Base-by-base conservation (phyloP, 495 filamentous ascomycete genomes). In the Podospora comata region DNA sequence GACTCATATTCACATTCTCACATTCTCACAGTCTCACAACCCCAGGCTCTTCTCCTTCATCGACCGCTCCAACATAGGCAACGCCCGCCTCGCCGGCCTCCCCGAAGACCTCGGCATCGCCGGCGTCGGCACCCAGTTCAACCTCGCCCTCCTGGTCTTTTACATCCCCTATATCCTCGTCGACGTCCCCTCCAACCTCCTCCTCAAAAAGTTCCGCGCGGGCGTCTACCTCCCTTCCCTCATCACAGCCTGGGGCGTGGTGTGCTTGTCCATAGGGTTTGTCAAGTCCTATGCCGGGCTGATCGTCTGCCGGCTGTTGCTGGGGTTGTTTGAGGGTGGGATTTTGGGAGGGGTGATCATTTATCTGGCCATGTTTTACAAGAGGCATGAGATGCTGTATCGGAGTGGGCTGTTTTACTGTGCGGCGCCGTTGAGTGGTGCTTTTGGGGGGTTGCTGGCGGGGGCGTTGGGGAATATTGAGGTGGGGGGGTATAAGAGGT, bases 401-500 rank as follows among this genome's bases (percentile, higher is more conserved):
- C 72, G 81, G 13, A 79, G 83, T 28, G 79, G 77, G 0, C 68
- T 89, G 61, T 91, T 91, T 76, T 90, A 90, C 77, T 88, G 86
- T 61, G 87, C 86, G 19, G 88, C 88, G 5, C 80, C 88, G 18
- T 74, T 90, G 13, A 83, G 79, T 68, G 88, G 88, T 18, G 88
- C 88, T 2, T 90, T 91, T 74, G 87, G 87, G 9, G 87, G 87
- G 13, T 76, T 90, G 23, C 81, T 91, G 85, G 87, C 4, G 80
- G 83, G n/a, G 83, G 86, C 5, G 59, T 79, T 65, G 76, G 75
- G 16, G 26, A 77, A 65, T 68, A 83, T 85, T 59, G 62, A 71
- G 18, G 75, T 74, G 26, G 67, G 73, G 27, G 78, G 77, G 11
- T 83, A 85, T 70, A 75, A 82, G 67, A 73, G 75, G 23, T 84